Base-by-base conservation (phyloP, 305 asterid genomes). In the Salvia sclarea region DNA sequence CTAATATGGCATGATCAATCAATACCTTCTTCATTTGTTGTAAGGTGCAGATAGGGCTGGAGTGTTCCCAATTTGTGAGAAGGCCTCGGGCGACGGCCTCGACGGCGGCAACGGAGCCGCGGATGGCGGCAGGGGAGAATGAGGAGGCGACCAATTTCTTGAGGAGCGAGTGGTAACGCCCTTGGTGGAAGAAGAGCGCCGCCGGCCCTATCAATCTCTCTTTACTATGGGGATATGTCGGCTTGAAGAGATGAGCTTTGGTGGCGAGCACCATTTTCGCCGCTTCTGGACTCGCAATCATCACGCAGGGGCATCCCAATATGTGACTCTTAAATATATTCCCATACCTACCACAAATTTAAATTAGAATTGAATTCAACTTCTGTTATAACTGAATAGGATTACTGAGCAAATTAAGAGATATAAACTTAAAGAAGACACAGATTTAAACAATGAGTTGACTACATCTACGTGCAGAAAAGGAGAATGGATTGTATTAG, bases 221-320 rank as follows among this genome's bases (percentile, higher is more conserved):
- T 53, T 89, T 85, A 21, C 90, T 83, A 0, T 87, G 80, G 0
- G 96, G 96, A 58, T 89, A 89, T 3, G 88, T 86, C 2, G 94
- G 96, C 79, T 80, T 85, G 54, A 89, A 89, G 0, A 86, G 81
- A 74, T 86, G 86, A 1, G 96, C 85, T 44, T 83, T 75, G 53
- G 74, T 89, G n/a, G 77, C 88, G 8, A 89, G 74, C 12, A 89
- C 93, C 0, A 67, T 33, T 66, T 48, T 83, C 0, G 88, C 94
- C 2, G 86, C 91, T 44, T 89, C 86, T 3, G 90, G 94, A 71
- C 88, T 82, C 0, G 91, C 75, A 1, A 86, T 80, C 94, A 89
- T 85, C 77, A 86, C 96, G 45, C 94, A 86, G 0, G 88, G 94
- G 33, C 96, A 89, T 2, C 94, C 96, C 24, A 89, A 54, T 72